Evolutionary conservation across 1,284 basidiomycete species (phyloP).

Genomic region (Malassezia arunalokei): DNA sequence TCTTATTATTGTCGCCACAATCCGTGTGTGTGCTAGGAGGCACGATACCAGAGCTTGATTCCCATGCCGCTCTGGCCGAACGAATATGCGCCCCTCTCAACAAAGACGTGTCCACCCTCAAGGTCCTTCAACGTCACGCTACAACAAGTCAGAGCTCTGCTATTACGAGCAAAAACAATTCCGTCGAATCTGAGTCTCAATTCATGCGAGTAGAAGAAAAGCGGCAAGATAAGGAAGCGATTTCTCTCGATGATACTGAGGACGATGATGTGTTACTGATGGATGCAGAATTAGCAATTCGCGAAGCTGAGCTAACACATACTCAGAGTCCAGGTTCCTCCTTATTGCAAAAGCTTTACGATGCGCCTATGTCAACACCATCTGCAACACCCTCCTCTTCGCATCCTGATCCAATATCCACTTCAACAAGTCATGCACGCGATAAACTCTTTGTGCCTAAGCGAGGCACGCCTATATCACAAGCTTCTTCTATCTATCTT

Average conservation of each 20-base stretch:
- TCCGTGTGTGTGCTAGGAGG: conserved; percentile 4
- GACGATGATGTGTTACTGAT: conserved; percentile 7
- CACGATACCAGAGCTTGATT: background rate
- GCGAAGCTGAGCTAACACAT: conserved; percentile 2
- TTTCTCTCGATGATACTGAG: background rate
- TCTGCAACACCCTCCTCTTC: background rate
- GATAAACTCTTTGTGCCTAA: conserved; percentile 1
- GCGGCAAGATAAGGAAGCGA: too few species aligned
- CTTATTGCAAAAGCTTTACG: conserved; percentile 4
- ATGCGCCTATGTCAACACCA: background rate
- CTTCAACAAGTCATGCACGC: too few species aligned
- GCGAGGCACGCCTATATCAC: background rate
- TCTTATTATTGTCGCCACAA: background rate
- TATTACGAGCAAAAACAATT: too few species aligned
- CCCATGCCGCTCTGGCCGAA: background rate
- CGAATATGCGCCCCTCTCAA: background rate
- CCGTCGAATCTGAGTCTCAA: too few species aligned
- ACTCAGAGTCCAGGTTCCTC: background rate
- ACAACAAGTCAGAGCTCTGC: too few species aligned
- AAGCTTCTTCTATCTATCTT: background rate
- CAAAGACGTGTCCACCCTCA: background rate
- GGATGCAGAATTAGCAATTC: conserved; percentile 9
- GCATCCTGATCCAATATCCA: too few species aligned
- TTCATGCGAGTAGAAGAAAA: too few species aligned
- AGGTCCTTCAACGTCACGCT: too few species aligned